These are phyloP conservation scores for Pseudogymnoascus sp. DNA, from an alignment of 2,329 filamentous ascomycete species.

Conservation along the genomic window DNA sequence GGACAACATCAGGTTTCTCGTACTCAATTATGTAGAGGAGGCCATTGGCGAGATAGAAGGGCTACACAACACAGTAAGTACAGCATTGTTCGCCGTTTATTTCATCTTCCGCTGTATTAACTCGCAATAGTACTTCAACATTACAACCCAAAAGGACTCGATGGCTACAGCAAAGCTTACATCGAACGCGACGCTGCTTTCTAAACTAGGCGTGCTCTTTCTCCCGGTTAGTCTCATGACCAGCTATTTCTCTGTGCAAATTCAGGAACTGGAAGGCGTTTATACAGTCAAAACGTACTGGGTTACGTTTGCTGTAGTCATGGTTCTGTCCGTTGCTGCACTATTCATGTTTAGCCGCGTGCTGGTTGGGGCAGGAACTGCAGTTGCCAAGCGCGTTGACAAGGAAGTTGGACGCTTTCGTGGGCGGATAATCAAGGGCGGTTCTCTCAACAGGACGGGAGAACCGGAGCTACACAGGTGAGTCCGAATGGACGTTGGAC, in stretches of 20 bases:
- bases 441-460: not conserved
- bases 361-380: conserved; percentile 31
- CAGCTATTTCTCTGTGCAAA: conserved; percentile 62
- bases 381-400: not conserved
- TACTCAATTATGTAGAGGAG: conserved; percentile 52
- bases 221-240: conserved; percentile 68
- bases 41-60: conserved; percentile 62
- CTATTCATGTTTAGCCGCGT: conserved; percentile 45
- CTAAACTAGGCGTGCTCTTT: conserved; percentile 68
- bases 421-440: not conserved
- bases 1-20: conserved; percentile 51
- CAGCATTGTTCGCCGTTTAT: not conserved
- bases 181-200: conserved; percentile 61
- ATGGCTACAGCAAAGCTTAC: conserved; percentile 63
- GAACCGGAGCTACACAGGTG: not conserved
- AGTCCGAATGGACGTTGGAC: not conserved
- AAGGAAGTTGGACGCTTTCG: not conserved
- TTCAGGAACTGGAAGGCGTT: conserved; percentile 43
- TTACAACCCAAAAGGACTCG: conserved; percentile 68
- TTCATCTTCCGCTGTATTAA: conserved; percentile 3
- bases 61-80: conserved; percentile 53
- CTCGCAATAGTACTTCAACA: conserved; percentile 58
- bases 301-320: conserved; percentile 56
- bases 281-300: conserved; percentile 59
- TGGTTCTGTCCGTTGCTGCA: conserved; percentile 48